Base-by-base conservation (phyloP, 192 early-diverging fungal species). In the Coemansia sp. region DNA sequence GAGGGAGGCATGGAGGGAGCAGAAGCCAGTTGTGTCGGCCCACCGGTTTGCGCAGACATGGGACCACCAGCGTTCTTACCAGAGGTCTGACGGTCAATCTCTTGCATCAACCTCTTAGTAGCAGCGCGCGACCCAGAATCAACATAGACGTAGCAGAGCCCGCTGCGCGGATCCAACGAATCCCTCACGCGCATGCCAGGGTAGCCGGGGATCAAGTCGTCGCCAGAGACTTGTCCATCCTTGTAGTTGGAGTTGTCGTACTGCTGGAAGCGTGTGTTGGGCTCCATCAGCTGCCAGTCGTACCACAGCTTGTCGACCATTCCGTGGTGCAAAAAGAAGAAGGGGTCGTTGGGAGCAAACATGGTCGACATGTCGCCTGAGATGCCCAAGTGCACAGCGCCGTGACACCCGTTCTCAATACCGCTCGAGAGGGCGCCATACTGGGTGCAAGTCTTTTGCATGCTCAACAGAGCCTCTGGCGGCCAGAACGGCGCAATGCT, bases 321-420 rank as follows among this genome's bases (percentile, higher is more conserved):
- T 46, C 77, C 76, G 70, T 90, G 88, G 67, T 90, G 86, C 33
- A 90, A 63, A 63, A 83, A 88, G 71, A 90, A 90, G 63, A 86
- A 73, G 46, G 85, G 85, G 67, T 90, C 88, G 66, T 83, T 83
- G 36, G 83, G 70, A 26, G 85, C 83, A 73, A 77, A 85, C 75
- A 86, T 83, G 35, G 74, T 76, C 35, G 72, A 77, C 83, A 83
- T 81, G 67, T 85, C 85, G 38, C 78, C 81, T 4, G 73, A 73
- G 23, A 84, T 81, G 0, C 78, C 78, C 59, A 84, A 65, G 39
- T 84, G 83, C 51, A 84, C 83, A 5, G 74, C 71, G 36, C 83
- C 83, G 34, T 84, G 83, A 51, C 74, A 76, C 26, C 77, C 83
- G 60, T 75, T 75, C 51, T 84, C 83, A 43, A 84, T 81, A 14